A percentile compares a stretch with the other conserved stretches of the same genome.
These are phyloP conservation scores for Nephelium lappaceum DNA, from an alignment of 345 rosid species.

Conservation along the genomic window DNA sequence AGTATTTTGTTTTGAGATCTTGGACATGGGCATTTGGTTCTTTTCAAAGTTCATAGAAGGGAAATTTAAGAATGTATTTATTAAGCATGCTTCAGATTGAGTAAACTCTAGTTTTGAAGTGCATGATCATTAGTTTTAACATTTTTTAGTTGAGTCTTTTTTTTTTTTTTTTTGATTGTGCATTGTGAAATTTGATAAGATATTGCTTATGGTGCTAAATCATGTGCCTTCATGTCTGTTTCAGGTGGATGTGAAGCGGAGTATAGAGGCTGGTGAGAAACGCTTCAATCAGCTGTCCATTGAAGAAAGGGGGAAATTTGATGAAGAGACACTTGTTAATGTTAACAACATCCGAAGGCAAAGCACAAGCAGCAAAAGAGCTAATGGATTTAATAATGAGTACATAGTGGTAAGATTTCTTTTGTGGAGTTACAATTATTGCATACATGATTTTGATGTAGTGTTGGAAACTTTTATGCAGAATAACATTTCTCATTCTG, in stretches of 20 bases:
- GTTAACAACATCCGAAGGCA: slow-evolving; percentile 76
- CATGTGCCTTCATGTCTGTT: slow-evolving; percentile 6
- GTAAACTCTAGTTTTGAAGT: neutral
- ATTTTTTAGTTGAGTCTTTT: neutral
- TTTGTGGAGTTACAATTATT: slow-evolving; percentile 15
- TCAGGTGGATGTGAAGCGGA: slow-evolving; percentile 76
- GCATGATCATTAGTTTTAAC: neutral
- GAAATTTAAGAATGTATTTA: neutral
- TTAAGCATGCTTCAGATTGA: neutral
- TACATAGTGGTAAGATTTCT: slow-evolving; percentile 77
- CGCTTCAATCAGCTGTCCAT: slow-evolving; percentile 91
- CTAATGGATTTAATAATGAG: slow-evolving; percentile 76
- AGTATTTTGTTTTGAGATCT: slow-evolving; percentile 2
- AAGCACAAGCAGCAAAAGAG: slow-evolving; percentile 54
- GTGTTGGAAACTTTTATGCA: neutral
- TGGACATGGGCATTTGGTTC: neutral
- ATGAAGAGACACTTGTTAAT: slow-evolving; percentile 92
- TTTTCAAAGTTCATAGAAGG: neutral
- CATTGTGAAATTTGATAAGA: neutral
- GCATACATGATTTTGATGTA: neutral
- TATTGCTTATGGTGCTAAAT: neutral
- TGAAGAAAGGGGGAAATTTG: slow-evolving; percentile 95
- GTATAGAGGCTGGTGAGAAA: slow-evolving; percentile 81
- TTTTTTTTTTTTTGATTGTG: neutral
- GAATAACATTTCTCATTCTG: neutral